Evolutionary conservation across 108 stramenopile genomes (phyloP), one percentile per base, ranked within the genome.

Genomic region (Nitzschia sp.): DNA sequence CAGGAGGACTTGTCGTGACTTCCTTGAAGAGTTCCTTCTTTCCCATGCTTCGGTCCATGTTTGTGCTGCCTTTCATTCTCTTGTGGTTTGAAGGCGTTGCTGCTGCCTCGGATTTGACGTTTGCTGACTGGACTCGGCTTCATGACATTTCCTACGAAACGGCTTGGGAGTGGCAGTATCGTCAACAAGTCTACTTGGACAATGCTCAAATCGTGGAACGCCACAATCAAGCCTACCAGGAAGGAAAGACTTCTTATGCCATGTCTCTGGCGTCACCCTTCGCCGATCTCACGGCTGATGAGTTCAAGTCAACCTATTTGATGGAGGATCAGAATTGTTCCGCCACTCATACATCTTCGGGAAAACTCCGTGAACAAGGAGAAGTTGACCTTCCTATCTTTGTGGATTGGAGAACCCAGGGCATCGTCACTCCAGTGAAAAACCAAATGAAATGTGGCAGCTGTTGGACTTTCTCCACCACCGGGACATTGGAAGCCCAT

Each of bases 401-500:
- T 46, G 58, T 83, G 19, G 86, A 87, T 69, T 87, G 86, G 86
- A 40, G 76, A 15, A 78, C 69, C 53, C 40, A 65, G 37, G 86
- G 86, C 14, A 79, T 82, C 51, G 71, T 87, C 14, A 82, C 83
- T 8, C 75, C 80, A 9, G 63, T 87, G 54, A 87, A 87, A 62
- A 70, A 82, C 62, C 86, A 87, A 63, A 70, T 67, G 50, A 34
- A 65, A 29, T 87, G 86, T 67, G 86, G 86, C 24, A 65, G 60
- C 22, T 83, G 86, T 69, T 87, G 83, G 83, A 76, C 83, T 12
- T 84, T 83, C 69, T 80, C 82, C 11, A 80, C 86, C 17, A 72
- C 75, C 1, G 86, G 80, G 0, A 53, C 71, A 3, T 44, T 87
- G 52, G 86, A 87, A 79, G 71, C 78, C 21, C 79, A 80, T 43